Base-by-base conservation (phyloP, 2,329 filamentous ascomycete genomes). In the Verticillium klebahnii region DNA sequence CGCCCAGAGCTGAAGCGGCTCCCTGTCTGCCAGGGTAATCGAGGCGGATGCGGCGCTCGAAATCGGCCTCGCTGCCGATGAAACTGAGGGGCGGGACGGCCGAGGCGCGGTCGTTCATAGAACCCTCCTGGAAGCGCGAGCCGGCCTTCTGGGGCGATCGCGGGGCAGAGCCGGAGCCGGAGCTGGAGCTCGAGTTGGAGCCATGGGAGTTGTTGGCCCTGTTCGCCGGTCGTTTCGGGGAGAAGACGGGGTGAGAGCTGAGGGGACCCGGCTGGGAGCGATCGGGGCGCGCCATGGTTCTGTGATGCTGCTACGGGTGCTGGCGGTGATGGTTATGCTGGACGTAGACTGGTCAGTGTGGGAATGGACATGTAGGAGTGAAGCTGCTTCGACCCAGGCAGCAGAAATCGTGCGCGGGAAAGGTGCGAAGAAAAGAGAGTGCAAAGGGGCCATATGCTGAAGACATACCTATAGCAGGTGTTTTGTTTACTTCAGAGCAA, bases 51-150 rank as follows among this genome's bases (percentile, higher is more conserved):
- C 69, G 57, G 68, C 71, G 37, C 63, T 67, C 66, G 67, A 71
- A 63, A 61, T 62, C 60, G 31, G 75, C 72, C 17, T 73, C 72
- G 12, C 74, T 72, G 25, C 74, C 86, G 52, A 90, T 80, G 73
- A 90, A 93, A 50, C 86, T 82, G 55, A 84, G 81, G 0, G 91
- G 91, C 32, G 92, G 92, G 63, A 82, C 84, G 62, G 86, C 83
- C 70, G 90, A 93, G 36, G 85, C 80, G 66, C 90, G 87, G 74
- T 96, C 91, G 70, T 89, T 92, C 91, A 97, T 94, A 69, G 89
- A 94, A 50, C 90, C 93, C 76, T 97, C 93, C 40, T 89, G 69
- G 83, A 96, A 80, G 76, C 86, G 72, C 19, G 64, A 66, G 37
- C 63, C 62, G 9, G 63, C 78, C 85, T 79, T 59, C 25, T 11